Evolutionary conservation across 805 yeast genomes (phyloP).

Genomic region (Saccharomycopsis fibuligera): DNA sequence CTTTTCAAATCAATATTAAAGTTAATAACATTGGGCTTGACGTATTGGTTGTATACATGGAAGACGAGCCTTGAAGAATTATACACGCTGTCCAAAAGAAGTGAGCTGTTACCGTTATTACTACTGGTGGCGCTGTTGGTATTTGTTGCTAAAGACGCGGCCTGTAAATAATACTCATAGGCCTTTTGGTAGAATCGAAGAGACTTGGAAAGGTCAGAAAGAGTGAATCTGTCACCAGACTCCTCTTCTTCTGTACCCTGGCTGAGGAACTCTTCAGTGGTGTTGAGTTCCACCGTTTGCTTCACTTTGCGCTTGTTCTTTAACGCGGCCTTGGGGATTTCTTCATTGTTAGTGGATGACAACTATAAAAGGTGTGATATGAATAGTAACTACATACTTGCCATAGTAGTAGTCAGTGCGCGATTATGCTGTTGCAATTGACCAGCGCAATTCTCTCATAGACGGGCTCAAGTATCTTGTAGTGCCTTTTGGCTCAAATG

Average conservation of each 20-base stretch:
- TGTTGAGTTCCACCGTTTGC: constrained; percentile 29
- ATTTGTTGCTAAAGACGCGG: constrained; percentile 22
- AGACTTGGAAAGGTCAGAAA: constrained; percentile 59
- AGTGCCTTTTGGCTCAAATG: no score
- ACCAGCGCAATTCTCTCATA: no score
- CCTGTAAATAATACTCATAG: constrained; percentile 35
- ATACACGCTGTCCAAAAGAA: constrained; percentile 43
- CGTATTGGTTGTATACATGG: constrained; percentile 48
- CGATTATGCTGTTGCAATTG: no score
- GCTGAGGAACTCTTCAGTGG: constrained; percentile 49
- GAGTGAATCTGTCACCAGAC: constrained; percentile 69
- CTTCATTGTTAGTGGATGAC: not conserved
- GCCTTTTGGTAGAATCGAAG: constrained; percentile 61
- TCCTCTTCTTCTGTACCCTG: constrained; percentile 59
- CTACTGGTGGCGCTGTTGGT: constrained; percentile 23
- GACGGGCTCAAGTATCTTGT: no score
- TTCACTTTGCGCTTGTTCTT: constrained; percentile 3
- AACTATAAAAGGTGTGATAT: no score
- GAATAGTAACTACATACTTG: no score
- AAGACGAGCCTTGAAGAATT: constrained; percentile 54
- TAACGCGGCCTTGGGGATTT: not conserved
- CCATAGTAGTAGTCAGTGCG: no score
- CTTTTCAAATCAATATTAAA: constrained; percentile 28
- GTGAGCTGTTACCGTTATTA: constrained; percentile 2
- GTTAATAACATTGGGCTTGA: constrained; percentile 41